Base-by-base conservation (phyloP, 805 yeast species). In the Jamesozyma jinghongensis region DNA sequence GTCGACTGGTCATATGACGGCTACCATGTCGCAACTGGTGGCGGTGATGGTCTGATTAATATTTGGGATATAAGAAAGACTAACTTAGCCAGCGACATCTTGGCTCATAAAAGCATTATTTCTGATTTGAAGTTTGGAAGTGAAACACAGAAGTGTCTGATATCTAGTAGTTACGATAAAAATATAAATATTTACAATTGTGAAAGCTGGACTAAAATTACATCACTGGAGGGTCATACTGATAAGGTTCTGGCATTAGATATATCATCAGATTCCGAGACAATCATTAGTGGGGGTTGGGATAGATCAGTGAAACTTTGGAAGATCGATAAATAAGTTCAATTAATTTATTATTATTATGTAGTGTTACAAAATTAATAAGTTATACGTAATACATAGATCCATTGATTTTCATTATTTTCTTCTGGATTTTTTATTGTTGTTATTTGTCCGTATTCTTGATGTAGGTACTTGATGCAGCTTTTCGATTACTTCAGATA, bases 1-100 rank as follows among this genome's bases (percentile, higher is more conserved):
- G 55, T 80, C 34, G 85, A 75, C 48, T 90, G 94, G 83, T 68
- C 88, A 3, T 69, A 73, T 1, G 80, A 84, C 59, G 95, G 95
- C 1, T 71, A 71, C 49, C 79, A 80, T 38, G 51, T 86, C 3
- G 87, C 87, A 3, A 79, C 90, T 0, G 97, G 88, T 3, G 78
- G 94, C 43, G 90, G 82, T 0, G 97, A 90, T 61, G 77, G 86
- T 25, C 63, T 77, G 2, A 71, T 86, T 8, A 81, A 82, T 51
- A 69, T 88, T 2, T 90, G 97, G 97, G 98, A 90, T 63, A 39
- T 90, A 29, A 68, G 98, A 34, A 67, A 66, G 41, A 13, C 36
- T 10, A 30, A 27, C 2, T n/a, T 27, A 10, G 34, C 48, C 7
- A 44, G 38, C 5, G 58, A 69, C 16, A 73, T 90, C 3, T 79